Percentiles rank a stretch among this genome's conserved stretches.
phyloP scores from a whole-genome alignment of 106 monocot species.

The Allium fistulosum region DNA sequence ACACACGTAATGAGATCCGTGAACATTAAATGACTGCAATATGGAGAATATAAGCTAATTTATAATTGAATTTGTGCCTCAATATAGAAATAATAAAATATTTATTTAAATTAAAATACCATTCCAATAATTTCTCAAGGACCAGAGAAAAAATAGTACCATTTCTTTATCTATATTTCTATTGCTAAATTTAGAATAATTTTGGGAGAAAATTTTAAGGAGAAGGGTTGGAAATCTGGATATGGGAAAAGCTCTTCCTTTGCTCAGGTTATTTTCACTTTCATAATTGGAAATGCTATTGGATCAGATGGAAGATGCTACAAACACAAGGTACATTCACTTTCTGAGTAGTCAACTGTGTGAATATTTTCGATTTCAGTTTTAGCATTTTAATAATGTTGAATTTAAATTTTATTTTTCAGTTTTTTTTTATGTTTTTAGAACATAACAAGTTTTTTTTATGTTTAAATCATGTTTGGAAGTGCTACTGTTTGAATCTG shows the following conservation, averaged over 20 bases:
- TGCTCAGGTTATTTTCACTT: background rate
- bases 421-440: background rate
- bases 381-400: background rate
- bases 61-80: too few species aligned
- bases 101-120: too few species aligned
- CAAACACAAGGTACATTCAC: background rate
- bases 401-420: background rate
- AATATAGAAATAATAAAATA: too few species aligned
- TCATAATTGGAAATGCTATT: background rate
- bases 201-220: background rate
- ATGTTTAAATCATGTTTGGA: background rate
- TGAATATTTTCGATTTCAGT: background rate
- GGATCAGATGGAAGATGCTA: conserved; percentile 2
- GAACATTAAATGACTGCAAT: too few species aligned
- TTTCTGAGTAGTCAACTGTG: background rate
- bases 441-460: background rate
- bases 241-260: background rate
- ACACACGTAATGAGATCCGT: too few species aligned
- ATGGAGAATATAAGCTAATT: too few species aligned
- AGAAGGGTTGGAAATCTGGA: background rate
- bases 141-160: too few species aligned
- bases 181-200: background rate
- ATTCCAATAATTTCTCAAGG: too few species aligned
- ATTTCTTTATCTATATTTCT: background rate
- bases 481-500: background rate